Evolutionary conservation across 2,329 filamentous ascomycete species (phyloP).

Genomic region (Allantophomopsis lycopodina): DNA sequence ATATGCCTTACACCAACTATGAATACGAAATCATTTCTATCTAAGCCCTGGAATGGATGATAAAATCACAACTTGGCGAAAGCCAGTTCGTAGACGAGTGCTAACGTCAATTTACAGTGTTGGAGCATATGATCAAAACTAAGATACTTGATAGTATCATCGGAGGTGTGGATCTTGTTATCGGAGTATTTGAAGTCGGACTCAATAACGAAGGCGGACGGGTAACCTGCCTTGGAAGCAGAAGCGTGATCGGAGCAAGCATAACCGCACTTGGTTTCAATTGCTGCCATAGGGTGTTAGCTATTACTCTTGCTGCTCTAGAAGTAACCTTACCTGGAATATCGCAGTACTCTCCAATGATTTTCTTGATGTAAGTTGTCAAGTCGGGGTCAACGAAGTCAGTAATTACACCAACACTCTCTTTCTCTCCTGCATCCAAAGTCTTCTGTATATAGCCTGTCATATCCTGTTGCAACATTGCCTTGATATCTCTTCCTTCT

Average conservation of each 20-base stretch:
- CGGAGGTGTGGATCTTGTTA: conserved; percentile 55
- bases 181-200: conserved; percentile 53
- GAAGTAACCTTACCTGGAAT: no score
- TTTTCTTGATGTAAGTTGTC: conserved; percentile 80
- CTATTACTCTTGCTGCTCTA: no score
- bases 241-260: conserved; percentile 67
- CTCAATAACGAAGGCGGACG: conserved; percentile 66
- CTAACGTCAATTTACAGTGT: conserved; percentile 74
- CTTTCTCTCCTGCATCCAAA: conserved; percentile 65
- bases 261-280: conserved; percentile 81
- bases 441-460: conserved; percentile 79
- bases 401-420: conserved; percentile 84
- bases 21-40: neutral
- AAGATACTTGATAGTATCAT: conserved; percentile 57
- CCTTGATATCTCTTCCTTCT: conserved; percentile 63
- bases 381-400: conserved; percentile 77
- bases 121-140: conserved; percentile 87
- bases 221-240: conserved; percentile 61
- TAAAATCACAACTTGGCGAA: conserved; percentile 39
- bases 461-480: conserved; percentile 99
- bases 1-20: no score
- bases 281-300: conserved; percentile 44
- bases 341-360: conserved; percentile 44
- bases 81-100: conserved; percentile 72
- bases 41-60: neutral